Base-by-base conservation (phyloP, 2,329 filamentous ascomycete genomes). In the Arthrobotrys entomopaga region DNA sequence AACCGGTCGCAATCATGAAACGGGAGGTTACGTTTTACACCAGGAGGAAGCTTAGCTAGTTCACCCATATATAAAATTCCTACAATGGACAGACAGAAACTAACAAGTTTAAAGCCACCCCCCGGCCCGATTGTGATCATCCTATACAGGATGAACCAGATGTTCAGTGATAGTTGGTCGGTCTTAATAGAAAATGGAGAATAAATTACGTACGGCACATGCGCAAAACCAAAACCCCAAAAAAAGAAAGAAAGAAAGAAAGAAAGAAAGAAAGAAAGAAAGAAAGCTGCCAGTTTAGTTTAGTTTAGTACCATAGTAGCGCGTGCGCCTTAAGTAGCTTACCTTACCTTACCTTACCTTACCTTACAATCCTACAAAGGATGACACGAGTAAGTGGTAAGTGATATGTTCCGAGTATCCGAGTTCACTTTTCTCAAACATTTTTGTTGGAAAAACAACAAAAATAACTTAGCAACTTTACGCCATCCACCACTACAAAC, bases 391-490 rank as follows among this genome's bases (percentile, higher is more conserved):
- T n/a, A 7, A 13, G 13, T 1, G 13, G 42, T 4, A 19, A 56
- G 22, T 46, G 22, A 38, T 26, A 19, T 43, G 15, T 20, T 53
- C 65, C 65, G 65, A 56, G 65, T 69, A 15, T 19, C 58, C 65
- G 49, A 61, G 65, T 61, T 56, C 56, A 56, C 65, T 10, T 34
- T 56, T 4, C 38, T 7, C 20, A 11, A 38, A 29, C n/a, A n/a
- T n/a, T n/a, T n/a, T n/a, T 26, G 56, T 59, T 59, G 40, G 56
- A 20, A 19, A 10, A 22, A 40, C 26, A 56, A 56, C 13, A 20
- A 56, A 8, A 56, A 6, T 13, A 22, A 38, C 3, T n/a, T n/a
- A n/a, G n/a, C n/a, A n/a, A n/a, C n/a, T n/a, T n/a, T n/a, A n/a
- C n/a, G n/a, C n/a, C n/a, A n/a, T n/a, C n/a, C n/a, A n/a, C n/a